Evolutionary conservation across 2,329 filamentous ascomycete species (phyloP).

Genomic region (Clonostachys rosea): DNA sequence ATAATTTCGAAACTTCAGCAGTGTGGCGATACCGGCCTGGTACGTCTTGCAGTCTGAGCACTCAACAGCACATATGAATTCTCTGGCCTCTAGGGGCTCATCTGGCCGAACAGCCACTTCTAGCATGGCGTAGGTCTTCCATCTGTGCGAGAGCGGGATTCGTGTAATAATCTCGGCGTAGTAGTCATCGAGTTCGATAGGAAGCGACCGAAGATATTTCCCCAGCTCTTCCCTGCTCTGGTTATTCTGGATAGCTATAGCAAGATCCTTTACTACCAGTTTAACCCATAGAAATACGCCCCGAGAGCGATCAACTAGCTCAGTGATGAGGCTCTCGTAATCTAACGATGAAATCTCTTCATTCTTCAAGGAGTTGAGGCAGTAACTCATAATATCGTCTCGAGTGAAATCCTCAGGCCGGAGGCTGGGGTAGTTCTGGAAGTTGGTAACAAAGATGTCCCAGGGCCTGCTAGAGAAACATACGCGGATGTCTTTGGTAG

Average conservation of each 20-base stretch:
- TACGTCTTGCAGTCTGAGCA: too few relatives aligned
- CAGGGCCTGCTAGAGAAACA: constrained; percentile 1
- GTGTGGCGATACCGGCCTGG: too few relatives aligned
- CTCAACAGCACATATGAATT: not conserved
- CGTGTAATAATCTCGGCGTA: not conserved
- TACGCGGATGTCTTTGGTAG: not conserved
- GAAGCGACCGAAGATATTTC: not conserved
- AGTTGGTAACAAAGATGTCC: not conserved
- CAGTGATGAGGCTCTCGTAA: not conserved
- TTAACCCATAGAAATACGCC: not conserved
- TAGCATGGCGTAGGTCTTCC: not conserved
- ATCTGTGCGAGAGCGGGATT: not conserved
- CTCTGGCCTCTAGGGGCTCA: not conserved
- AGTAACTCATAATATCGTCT: not conserved
- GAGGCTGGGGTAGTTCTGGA: not conserved
- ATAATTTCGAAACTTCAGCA: not conserved
- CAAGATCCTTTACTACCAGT: not conserved
- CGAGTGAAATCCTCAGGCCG: not conserved
- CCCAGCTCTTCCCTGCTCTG: not conserved
- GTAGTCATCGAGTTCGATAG: not conserved
- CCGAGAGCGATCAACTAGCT: not conserved
- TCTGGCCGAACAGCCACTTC: not conserved
- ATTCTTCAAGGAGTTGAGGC: not conserved
- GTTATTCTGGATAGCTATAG: not conserved
- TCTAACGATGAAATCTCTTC: not conserved